A percentile compares a stretch with the other conserved stretches of the same genome.
Evolutionary conservation across 176 grass and related monocot species (phyloP).

Genomic region (Carex myosuroides): DNA sequence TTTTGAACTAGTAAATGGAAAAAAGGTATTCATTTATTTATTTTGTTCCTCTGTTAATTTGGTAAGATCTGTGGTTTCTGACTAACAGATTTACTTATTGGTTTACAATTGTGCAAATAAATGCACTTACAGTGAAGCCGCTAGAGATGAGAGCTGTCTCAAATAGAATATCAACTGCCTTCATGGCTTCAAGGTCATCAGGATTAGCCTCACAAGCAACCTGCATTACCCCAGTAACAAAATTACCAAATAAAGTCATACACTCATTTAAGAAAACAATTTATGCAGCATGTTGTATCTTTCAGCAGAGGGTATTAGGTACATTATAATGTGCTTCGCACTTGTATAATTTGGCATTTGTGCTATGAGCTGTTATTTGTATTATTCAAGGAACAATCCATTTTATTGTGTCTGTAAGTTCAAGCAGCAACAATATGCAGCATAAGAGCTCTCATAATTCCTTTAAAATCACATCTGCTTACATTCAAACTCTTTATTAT

Average conservation of each 20-base stretch:
- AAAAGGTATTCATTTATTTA: background rate
- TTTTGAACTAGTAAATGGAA: background rate
- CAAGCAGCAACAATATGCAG: background rate
- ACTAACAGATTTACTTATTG: background rate
- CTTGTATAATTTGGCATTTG: background rate
- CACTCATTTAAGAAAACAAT: background rate
- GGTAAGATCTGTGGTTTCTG: background rate
- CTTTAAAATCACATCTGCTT: slow-evolving; percentile 17
- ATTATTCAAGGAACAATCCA: slow-evolving; percentile 6
- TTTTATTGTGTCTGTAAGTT: background rate
- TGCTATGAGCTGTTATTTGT: background rate
- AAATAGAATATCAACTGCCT: slow-evolving; percentile 76
- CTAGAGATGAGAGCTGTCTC: slow-evolving; percentile 95
- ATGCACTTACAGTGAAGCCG: slow-evolving; percentile 71
- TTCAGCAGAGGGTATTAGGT: background rate
- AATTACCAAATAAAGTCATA: background rate
- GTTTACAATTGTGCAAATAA: background rate
- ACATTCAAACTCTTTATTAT: slow-evolving; percentile 87
- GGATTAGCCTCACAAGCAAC: slow-evolving; percentile 53
- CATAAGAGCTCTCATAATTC: background rate
- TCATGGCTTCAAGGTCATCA: slow-evolving; percentile 75
- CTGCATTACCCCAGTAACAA: slow-evolving; percentile 34
- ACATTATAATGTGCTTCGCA: background rate
- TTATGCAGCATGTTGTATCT: background rate
- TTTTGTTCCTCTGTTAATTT: background rate